Conservation (phyloP, 495 filamentous ascomycete species). For the Neurospora sp. region DNA sequence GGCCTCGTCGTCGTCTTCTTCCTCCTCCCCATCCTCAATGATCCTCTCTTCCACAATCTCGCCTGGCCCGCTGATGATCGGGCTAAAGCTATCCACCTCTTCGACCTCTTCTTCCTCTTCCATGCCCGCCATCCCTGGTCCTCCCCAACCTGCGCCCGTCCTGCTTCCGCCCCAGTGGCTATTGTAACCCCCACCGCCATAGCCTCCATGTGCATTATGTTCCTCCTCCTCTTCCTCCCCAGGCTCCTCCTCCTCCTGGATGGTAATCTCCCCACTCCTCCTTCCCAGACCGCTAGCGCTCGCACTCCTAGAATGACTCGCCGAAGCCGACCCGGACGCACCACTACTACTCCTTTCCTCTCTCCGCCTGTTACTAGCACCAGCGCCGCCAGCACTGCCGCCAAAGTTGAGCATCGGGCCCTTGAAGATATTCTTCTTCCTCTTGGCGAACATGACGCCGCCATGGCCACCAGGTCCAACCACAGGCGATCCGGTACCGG, state of each 20-base stretch:
- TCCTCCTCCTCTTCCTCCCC: slow-evolving; percentile 29
- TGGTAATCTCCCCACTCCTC: slow-evolving; percentile 59
- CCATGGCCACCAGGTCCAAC: slow-evolving; percentile 25
- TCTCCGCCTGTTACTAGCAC: slow-evolving; percentile 16
- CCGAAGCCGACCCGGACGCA: slow-evolving; percentile 19
- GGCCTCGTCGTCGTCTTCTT: neutral
- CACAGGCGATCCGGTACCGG: neutral
- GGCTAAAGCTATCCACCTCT: slow-evolving; percentile 60
- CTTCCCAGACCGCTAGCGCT: slow-evolving; percentile 43
- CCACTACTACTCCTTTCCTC: slow-evolving; percentile 2
- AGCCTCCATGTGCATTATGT: neutral
- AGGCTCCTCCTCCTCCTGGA: slow-evolving; percentile 79
- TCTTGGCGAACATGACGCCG: slow-evolving; percentile 78
- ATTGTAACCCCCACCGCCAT: neutral
- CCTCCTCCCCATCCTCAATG: slow-evolving; percentile 35
- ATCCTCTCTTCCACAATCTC: slow-evolving; percentile 46
- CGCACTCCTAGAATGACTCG: slow-evolving; percentile 35
- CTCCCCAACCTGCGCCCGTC: slow-evolving; percentile 60
- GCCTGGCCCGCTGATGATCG: slow-evolving; percentile 34
- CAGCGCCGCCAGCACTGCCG: slow-evolving; percentile 12
- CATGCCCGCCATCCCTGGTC: slow-evolving; percentile 11
- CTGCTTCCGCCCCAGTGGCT: slow-evolving; percentile 54
- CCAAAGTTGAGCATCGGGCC: slow-evolving; percentile 58
- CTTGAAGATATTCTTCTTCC: slow-evolving; percentile 83
- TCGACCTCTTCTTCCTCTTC: slow-evolving; percentile 41